phyloP scores from a whole-genome alignment of 495 filamentous ascomycete genomes.

The Penicillium salamii region DNA sequence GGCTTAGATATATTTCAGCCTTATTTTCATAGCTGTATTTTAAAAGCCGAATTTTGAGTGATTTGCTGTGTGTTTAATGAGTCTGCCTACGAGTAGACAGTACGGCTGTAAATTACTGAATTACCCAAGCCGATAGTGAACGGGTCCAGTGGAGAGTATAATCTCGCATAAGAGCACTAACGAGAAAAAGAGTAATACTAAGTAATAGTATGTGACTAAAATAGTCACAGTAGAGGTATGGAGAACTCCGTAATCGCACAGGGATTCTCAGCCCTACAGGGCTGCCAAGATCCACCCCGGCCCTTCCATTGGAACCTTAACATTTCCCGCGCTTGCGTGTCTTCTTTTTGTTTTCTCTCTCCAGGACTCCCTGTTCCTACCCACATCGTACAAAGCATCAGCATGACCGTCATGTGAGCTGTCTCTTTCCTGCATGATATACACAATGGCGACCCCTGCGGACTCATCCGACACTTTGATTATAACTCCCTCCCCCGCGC shows the following conservation, averaged over 20 bases:
- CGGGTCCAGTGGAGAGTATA: neutral
- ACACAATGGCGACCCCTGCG: constrained; percentile 12
- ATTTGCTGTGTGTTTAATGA: too few relatives aligned
- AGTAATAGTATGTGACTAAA: neutral
- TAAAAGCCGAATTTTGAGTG: neutral
- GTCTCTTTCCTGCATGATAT: neutral
- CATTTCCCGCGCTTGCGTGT: neutral
- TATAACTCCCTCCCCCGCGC: neutral
- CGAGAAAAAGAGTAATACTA: neutral
- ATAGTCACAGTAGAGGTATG: neutral
- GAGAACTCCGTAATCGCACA: neutral
- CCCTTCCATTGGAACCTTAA: neutral
- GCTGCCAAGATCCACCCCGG: constrained; percentile 14
- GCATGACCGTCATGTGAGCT: constrained; percentile 9
- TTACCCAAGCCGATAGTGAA: neutral
- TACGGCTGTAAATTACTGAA: too few relatives aligned
- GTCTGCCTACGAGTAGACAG: too few relatives aligned
- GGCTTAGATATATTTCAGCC: constrained; percentile 6
- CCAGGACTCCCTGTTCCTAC: neutral
- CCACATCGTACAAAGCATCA: neutral
- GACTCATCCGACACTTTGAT: constrained; percentile 21
- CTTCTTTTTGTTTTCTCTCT: constrained; percentile 5
- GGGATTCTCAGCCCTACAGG: constrained; percentile 26
- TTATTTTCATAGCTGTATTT: neutral
- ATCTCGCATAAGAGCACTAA: neutral